Conservation (phyloP, 2,329 filamentous ascomycete species). For the Proliferodiscus dingleyae region DNA sequence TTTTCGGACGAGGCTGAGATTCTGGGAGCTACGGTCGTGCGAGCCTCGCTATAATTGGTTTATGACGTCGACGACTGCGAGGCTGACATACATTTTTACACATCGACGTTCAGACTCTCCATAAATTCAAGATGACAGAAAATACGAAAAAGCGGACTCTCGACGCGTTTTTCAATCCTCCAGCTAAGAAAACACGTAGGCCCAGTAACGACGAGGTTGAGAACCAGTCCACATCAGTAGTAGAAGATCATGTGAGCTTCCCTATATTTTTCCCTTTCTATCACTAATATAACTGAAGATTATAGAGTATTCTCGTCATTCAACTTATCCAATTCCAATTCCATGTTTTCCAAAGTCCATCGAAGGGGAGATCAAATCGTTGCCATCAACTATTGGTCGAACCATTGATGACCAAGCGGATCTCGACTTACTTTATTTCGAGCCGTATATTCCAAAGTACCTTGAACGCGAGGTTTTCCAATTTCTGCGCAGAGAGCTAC, state of each 20-base stretch:
- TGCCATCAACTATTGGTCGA: conserved; percentile 49
- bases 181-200: conserved; percentile 36
- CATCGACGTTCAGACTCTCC: neutral
- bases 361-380: conserved; percentile 35
- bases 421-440: conserved; percentile 69
- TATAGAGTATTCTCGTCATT: conserved; percentile 34
- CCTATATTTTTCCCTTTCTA: neutral
- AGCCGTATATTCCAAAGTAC: conserved; percentile 61
- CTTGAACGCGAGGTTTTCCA: conserved; percentile 58
- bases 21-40: neutral
- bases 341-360: conserved; percentile 38
- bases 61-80: conserved; percentile 6
- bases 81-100: conserved; percentile 1
- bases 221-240: neutral
- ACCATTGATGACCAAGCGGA: conserved; percentile 63
- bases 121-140: conserved; percentile 20
- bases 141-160: conserved; percentile 55
- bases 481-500: conserved; percentile 65
- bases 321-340: conserved; percentile 48
- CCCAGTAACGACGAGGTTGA: conserved; percentile 7
- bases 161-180: conserved; percentile 61
- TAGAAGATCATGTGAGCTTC: conserved; percentile 7
- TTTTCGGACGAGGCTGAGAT: conserved; percentile 15
- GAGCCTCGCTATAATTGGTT: neutral
- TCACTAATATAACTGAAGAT: conserved; percentile 6